Evolutionary conservation across 208 protist species (phyloP), one percentile per base, ranked within the genome.

Genomic region (Wallacemonas sp.): DNA sequence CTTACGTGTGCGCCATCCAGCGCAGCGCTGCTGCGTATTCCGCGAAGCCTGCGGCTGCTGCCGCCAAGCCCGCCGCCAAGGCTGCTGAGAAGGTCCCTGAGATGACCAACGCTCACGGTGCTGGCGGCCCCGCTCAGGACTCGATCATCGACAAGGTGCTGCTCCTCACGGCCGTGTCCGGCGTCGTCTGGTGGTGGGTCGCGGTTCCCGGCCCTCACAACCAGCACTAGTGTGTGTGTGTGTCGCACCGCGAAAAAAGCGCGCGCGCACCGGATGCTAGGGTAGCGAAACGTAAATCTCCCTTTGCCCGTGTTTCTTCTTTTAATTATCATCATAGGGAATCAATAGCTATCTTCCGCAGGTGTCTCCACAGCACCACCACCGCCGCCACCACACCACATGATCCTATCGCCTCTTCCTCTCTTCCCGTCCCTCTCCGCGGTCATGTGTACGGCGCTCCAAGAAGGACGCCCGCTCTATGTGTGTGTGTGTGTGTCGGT

Each of bases 161-260:
- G 18, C 66, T 92, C 20, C 66, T 62, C 23, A 76, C 44, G 1
- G 68, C 72, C 36, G 26, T 90, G 20, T 38, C 25, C 57, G 71
- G 69, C n/a, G 59, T 92, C 25, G 50, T 59, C 46, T 67, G 29
- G 16, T 95, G 89, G 89, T 85, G 78, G 72, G 57, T 81, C 25
- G 79, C 77, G 36, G 89, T 87, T 12, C 74, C 78, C 39, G 78
- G 80, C 16, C 72, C 83, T 1, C 71, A 91, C 44, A 74, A 87
- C 38, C 83, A 90, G 70, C 89, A 95, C 59, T 95, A 79, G 79
- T n/a, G n/a, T n/a, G n/a, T n/a, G n/a, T n/a, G n/a, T n/a, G n/a
- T n/a, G n/a, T n/a, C n/a, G n/a, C n/a, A n/a, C n/a, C n/a, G n/a
- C n/a, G 36, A 41, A 41, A 41, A 41, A n/a, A n/a, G n/a, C n/a